phyloP scores from a whole-genome alignment of 768 basidiomycete species.

The Naganishia vaughanmartiniae region DNA sequence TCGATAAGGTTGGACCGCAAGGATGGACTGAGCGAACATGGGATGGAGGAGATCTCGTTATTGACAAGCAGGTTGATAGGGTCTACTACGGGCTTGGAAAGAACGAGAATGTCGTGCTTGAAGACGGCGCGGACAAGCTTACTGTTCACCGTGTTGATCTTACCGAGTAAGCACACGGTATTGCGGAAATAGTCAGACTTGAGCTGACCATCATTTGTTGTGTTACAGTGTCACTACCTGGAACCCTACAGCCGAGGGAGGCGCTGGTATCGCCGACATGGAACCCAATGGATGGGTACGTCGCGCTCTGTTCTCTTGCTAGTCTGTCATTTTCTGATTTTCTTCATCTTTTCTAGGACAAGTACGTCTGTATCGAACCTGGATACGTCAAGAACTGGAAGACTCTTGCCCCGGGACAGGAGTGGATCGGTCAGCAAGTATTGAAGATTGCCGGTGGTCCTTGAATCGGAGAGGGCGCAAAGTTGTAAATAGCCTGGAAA shows the following conservation, averaged over 20 bases:
- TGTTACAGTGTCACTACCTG: slow-evolving; percentile 69
- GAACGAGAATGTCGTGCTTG: slow-evolving; percentile 42
- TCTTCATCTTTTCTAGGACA: slow-evolving; percentile 59
- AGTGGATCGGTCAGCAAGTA: slow-evolving; percentile 75
- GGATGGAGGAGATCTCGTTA: slow-evolving; percentile 48
- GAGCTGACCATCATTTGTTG: slow-evolving; percentile 46
- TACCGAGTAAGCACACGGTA: slow-evolving; percentile 42
- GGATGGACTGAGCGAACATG: slow-evolving; percentile 57
- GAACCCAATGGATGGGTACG: slow-evolving; percentile 79
- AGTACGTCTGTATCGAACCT: slow-evolving; percentile 87
- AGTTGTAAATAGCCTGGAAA: background rate
- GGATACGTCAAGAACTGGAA: slow-evolving; percentile 75
- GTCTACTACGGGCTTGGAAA: slow-evolving; percentile 44
- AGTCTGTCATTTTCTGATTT: too few relatives aligned
- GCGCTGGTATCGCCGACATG: slow-evolving; percentile 80
- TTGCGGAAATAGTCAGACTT: background rate
- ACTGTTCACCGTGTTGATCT: slow-evolving; percentile 44
- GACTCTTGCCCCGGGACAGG: slow-evolving; percentile 62
- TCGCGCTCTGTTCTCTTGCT: background rate
- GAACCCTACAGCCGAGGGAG: slow-evolving; percentile 77
- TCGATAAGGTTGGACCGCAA: slow-evolving; percentile 64
- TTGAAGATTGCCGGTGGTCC: slow-evolving; percentile 55
- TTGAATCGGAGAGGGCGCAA: slow-evolving; percentile 9
- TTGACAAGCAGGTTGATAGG: slow-evolving; percentile 45
- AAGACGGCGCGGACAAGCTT: slow-evolving; percentile 43